Conservation (phyloP, 768 basidiomycete species). For the Candolleomyces aberdarensis region DNA sequence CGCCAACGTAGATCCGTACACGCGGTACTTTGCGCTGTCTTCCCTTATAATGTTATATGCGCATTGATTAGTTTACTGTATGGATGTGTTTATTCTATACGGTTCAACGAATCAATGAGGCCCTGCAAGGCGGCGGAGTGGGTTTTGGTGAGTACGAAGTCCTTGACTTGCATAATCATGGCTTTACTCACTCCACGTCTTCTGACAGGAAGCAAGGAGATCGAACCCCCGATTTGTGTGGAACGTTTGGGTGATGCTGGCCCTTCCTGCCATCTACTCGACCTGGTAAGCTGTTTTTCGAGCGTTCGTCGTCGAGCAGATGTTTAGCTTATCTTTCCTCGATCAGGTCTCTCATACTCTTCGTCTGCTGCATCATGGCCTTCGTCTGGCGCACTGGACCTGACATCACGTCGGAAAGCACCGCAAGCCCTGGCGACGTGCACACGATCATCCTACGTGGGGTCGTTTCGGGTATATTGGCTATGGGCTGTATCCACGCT, state of each 20-base stretch:
- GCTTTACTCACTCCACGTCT: not conserved
- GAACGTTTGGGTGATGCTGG: constrained; percentile 71
- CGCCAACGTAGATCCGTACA: constrained; percentile 48
- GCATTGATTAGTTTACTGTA: constrained; percentile 59
- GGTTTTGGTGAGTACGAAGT: constrained; percentile 1
- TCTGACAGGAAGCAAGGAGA: constrained; percentile 47
- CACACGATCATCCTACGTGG: constrained; percentile 39
- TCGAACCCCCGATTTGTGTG: constrained; percentile 30
- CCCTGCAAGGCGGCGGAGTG: constrained; percentile 39
- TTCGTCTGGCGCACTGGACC: constrained; percentile 56
- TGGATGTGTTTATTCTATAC: constrained; percentile 59
- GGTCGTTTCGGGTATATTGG: constrained; percentile 44
- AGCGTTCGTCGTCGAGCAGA: not conserved
- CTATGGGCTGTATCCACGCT: constrained; percentile 52
- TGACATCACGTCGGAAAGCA: not conserved
- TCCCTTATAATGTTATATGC: constrained; percentile 55
- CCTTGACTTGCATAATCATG: not conserved
- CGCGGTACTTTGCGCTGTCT: constrained; percentile 52
- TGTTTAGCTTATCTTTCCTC: not conserved
- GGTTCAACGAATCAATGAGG: constrained; percentile 60
- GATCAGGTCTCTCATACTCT: constrained; percentile 56
- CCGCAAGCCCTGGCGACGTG: not conserved
- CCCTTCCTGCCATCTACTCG: constrained; percentile 63
- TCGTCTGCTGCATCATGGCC: constrained; percentile 52
- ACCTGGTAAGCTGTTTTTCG: constrained; percentile 40